These are phyloP conservation scores for Pseudogymnoascus sp. DNA, from an alignment of 2,329 filamentous ascomycete species.

Conservation along the genomic window DNA sequence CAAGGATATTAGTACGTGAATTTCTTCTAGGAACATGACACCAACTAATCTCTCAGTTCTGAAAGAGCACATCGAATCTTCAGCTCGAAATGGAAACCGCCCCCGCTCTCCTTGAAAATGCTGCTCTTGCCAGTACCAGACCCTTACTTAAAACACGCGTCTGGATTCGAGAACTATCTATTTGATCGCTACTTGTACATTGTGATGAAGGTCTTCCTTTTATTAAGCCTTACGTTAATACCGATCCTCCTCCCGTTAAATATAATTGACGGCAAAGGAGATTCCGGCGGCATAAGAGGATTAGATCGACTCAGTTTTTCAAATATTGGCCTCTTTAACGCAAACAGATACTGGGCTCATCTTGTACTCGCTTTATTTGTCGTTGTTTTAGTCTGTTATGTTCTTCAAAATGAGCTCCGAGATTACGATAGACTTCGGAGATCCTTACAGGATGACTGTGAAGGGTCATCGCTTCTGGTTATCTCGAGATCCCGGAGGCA, in stretches of 20 bases:
- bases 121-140: conserved; percentile 12
- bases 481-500: conserved; percentile 75
- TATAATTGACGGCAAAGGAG: no score
- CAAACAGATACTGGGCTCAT: conserved; percentile 63
- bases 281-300: no score
- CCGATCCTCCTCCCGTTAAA: no score
- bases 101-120: background rate
- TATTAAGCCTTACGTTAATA: no score
- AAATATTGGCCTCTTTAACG: no score
- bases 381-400: conserved; percentile 67
- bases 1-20: conserved; percentile 9
- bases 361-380: conserved; percentile 66
- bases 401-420: conserved; percentile 48
- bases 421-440: conserved; percentile 86
- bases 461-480: conserved; percentile 83
- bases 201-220: no score
- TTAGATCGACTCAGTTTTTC: no score
- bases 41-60: conserved; percentile 1
- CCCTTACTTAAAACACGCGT: conserved; percentile 8
- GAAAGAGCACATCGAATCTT: background rate
- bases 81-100: conserved; percentile 11
- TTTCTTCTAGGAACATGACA: background rate
- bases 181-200: no score
- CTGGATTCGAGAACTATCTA: conserved; percentile 37
- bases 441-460: conserved; percentile 33